These are phyloP conservation scores for Hypoxylon perforatum DNA, from an alignment of 495 filamentous ascomycete genomes.

Conservation along the genomic window DNA sequence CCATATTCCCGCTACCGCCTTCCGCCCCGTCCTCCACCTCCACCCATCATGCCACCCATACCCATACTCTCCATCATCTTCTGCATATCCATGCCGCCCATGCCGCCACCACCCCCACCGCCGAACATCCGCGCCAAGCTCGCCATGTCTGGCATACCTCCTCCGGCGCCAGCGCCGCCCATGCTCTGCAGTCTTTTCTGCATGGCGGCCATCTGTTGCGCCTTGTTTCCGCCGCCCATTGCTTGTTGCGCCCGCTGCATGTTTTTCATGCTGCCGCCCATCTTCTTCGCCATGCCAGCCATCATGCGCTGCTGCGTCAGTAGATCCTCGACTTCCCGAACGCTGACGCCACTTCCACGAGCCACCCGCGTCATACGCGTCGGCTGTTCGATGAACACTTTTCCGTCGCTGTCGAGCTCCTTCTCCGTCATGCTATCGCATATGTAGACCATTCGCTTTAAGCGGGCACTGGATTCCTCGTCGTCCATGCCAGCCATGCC, in stretches of 20 bases:
- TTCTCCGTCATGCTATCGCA: conserved; percentile 97
- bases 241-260: conserved; percentile 94
- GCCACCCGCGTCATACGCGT: conserved; percentile 95
- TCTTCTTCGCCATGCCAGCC: conserved; percentile 99
- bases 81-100: conserved; percentile 81
- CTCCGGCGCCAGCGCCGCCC: conserved; percentile 73
- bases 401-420: conserved; percentile 94
- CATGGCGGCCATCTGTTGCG: conserved; percentile 97
- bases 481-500: conserved; percentile 92
- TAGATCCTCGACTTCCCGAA: conserved; percentile 97
- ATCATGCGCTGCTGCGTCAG: conserved; percentile 98
- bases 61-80: conserved; percentile 89
- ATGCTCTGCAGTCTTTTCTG: conserved; percentile 93
- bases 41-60: conserved; percentile 66
- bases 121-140: conserved; percentile 88
- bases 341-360: conserved; percentile 85
- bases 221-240: conserved; percentile 85
- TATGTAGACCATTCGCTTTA: conserved; percentile 99
- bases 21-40: conserved; percentile 41
- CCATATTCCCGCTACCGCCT: conserved; percentile 38
- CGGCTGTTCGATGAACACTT: conserved; percentile 91
- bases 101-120: conserved; percentile 64
- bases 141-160: conserved; percentile 83
- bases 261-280: conserved; percentile 95
- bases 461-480: conserved; percentile 89